These are phyloP conservation scores for Trichoderma virens DNA, from an alignment of 495 filamentous ascomycete species.

Conservation along the genomic window DNA sequence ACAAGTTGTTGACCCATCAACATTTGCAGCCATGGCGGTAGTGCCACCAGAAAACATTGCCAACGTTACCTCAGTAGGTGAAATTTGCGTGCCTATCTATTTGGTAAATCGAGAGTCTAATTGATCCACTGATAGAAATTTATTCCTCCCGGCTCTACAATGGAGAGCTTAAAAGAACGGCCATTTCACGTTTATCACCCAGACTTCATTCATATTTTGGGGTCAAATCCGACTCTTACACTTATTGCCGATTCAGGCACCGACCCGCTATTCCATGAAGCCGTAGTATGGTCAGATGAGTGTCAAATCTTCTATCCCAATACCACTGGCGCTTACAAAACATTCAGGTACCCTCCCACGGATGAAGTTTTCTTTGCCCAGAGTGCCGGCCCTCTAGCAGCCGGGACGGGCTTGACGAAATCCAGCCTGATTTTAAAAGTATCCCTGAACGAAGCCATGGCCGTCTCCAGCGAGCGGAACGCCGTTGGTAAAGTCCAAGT, in stretches of 20 bases:
- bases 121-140: constrained; percentile 20
- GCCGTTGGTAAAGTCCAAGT: constrained; percentile 35
- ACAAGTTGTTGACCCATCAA: neutral
- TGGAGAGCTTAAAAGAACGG: constrained; percentile 23
- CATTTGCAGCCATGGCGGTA: neutral
- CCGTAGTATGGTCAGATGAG: constrained; percentile 38
- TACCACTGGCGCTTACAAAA: neutral
- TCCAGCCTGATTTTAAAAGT: constrained; percentile 45
- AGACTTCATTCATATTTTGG: constrained; percentile 36
- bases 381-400: constrained; percentile 36
- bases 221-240: constrained; percentile 35
- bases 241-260: constrained; percentile 30
- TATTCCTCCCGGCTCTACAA: constrained; percentile 26
- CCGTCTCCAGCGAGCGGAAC: constrained; percentile 31
- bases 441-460: constrained; percentile 30
- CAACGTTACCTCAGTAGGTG: neutral
- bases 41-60: neutral
- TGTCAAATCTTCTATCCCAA: neutral
- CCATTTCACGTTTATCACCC: constrained; percentile 42
- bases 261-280: constrained; percentile 45
- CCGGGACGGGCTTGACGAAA: constrained; percentile 43
- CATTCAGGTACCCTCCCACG: constrained; percentile 28
- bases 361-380: constrained; percentile 49
- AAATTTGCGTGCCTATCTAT: neutral
- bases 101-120: neutral